Conservation (phyloP, 129 eudicot species). For the Helichrysum umbraculigerum region DNA sequence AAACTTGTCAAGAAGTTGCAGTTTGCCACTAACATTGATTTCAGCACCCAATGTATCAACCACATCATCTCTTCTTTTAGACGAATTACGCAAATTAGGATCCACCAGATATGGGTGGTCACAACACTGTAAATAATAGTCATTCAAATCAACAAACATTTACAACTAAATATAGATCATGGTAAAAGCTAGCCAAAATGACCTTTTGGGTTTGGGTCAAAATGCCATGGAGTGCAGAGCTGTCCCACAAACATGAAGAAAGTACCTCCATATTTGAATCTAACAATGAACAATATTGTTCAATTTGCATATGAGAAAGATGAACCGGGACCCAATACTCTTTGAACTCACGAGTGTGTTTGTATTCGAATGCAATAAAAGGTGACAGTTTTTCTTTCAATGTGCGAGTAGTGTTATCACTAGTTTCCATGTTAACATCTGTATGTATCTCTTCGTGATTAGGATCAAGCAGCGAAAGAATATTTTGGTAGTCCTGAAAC, state of each 20-base stretch:
- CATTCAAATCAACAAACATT: not conserved
- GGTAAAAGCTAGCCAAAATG: not conserved
- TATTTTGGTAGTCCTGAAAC: slow-evolving; percentile 40
- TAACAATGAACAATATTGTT: slow-evolving; percentile 57
- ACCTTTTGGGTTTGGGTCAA: slow-evolving; percentile 55
- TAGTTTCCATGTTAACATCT: slow-evolving; percentile 12
- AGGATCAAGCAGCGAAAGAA: slow-evolving; percentile 40
- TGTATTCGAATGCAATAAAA: slow-evolving; percentile 44
- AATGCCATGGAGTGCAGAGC: slow-evolving; percentile 49
- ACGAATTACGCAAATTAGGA: slow-evolving; percentile 41
- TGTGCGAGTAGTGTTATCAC: not conserved
- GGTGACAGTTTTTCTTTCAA: slow-evolving; percentile 34
- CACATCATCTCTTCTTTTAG: slow-evolving; percentile 29
- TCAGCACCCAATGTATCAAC: slow-evolving; percentile 48
- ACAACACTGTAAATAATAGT: slow-evolving; percentile 56
- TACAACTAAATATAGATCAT: not conserved
- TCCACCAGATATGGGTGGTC: slow-evolving; percentile 85
- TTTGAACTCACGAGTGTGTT: slow-evolving; percentile 25
- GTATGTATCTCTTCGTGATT: slow-evolving; percentile 25
- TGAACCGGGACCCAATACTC: slow-evolving; percentile 79
- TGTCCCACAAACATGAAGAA: slow-evolving; percentile 39
- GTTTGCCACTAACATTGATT: slow-evolving; percentile 63
- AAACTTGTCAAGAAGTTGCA: slow-evolving; percentile 59
- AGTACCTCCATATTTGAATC: slow-evolving; percentile 42
- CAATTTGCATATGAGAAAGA: slow-evolving; percentile 60